Base-by-base conservation (phyloP, 2,329 filamentous ascomycete species). In the Parasarocladium wereldwijsianum region DNA sequence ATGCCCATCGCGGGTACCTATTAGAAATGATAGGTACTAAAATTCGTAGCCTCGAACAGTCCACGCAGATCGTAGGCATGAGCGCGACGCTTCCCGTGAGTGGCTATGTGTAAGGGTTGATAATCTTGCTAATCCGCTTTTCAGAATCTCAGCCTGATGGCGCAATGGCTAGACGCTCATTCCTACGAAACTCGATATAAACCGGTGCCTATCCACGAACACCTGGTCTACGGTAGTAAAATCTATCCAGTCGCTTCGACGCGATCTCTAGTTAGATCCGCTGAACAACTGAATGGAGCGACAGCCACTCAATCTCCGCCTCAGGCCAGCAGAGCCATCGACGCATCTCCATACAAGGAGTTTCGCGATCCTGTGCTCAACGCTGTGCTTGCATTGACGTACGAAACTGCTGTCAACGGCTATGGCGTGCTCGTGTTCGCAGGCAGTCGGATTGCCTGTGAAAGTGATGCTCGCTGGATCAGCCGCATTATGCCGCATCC, bases 341-440 rank as follows among this genome's bases (percentile, higher is more conserved):
- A 66, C 8, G 39, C 52, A 14, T 82, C 77, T 1, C 41, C 45
- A 2, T 62, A 71, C 41, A 71, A 64, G 35, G 73, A 82, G 42
- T 56, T 85, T 13, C 55, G 60, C 17, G 74, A 79, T 37, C 57
- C 75, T 0, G 64, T 80, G 6, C 55, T 72, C 5, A 86, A 85
- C 43, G 63, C 77, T 2, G 76, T 84, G 22, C 66, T 85, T 3
- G 62, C 78, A 1, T 58, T 86, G 18, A 66, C 78, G 2, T 62
- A 69, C 31, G 78, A 83, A 43, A 83, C 76, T 4, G 77, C 69
- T 0, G 55, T 54, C n/a, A 62, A 66, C 23, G 78, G 76, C 1
- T 80, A 73, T 43, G 79, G 80, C 4, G 77, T 69, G 4, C 58
- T 86, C 19, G 67, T 86, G 1, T 86, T 86, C 46, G 79, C 77